Evolutionary conservation across 1,284 basidiomycete genomes (phyloP), one percentile per base, ranked within the genome.

Genomic region (Pascua sp.): DNA sequence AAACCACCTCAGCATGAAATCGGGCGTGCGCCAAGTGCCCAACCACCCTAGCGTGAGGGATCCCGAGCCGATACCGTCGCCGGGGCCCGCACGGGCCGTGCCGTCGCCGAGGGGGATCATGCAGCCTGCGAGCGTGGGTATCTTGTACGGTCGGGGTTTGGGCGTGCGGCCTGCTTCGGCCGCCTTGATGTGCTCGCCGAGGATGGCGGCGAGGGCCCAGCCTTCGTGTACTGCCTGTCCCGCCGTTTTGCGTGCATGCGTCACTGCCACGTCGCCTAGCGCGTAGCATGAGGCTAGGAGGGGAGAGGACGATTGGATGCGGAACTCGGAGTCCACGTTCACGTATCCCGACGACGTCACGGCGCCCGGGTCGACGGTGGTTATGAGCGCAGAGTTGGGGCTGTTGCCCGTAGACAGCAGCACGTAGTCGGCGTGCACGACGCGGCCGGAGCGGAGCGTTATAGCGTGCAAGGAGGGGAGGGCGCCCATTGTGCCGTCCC

Each of bases 341-440:
- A 61, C 32, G 41, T 63, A 79, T 67, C 47, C 74, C 61, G 24
- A 32, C 7, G 32, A 71, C 67, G 41, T 79, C 76, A 76, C 15
- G 15, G 76, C 70, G 7, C 51, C 13, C 0, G 68, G 49, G 57
- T 79, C 71, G 43, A 62, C 63, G 1, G 60, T 44, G 9, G 60
- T 44, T 11, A 80, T 63, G 44, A 80, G 58, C 1, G 45, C 41
- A 1, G 75, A 68, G 55, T 78, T 76, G 12, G 78, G 71, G 38
- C 59, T 64, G 58, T 75, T 77, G 8, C 80, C 80, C 8, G 68
- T 66, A 2, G 73, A 70, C 47, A 77, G 42, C 42, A 80, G 72
- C 37, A 81, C 65, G 56, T 69, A 80, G 62, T 80, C 79, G 50
- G 77, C 74, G 40, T 67, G 52, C n/a, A 80, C 43, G 1, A 38